A percentile compares a stretch with the other conserved stretches of the same genome.
Evolutionary conservation across 306 rosid genomes (phyloP).

Genomic region (Ochetophila trinervis): DNA sequence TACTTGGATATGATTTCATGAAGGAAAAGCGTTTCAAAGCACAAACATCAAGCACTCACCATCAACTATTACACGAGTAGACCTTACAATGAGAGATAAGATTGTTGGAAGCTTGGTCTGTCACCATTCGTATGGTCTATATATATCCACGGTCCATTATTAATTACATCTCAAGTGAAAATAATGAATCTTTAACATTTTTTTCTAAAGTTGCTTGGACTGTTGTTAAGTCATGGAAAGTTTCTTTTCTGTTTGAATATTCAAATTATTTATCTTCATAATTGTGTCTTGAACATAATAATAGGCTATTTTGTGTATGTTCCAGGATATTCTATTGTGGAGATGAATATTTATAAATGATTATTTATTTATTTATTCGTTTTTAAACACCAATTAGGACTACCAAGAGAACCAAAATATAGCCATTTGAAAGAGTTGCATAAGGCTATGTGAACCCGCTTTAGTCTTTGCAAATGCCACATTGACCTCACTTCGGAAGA

Average conservation of each 20-base stretch:
- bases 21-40: background rate
- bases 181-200: no score
- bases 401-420: conserved; percentile 28
- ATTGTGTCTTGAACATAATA: background rate
- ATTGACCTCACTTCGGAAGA: conserved; percentile 18
- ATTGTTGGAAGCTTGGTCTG: no score
- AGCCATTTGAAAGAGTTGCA: conserved; percentile 27
- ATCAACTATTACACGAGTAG: background rate
- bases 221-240: background rate
- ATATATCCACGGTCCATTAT: no score
- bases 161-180: no score
- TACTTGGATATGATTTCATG: background rate
- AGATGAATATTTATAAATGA: background rate
- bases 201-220: background rate
- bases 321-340: background rate
- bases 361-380: background rate
- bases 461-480: conserved; percentile 25
- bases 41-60: background rate
- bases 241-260: background rate
- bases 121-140: no score
- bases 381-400: conserved; percentile 13
- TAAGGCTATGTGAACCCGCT: conserved; percentile 26
- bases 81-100: background rate
- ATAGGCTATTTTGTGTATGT: background rate
- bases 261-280: no score